Base-by-base conservation (phyloP, 768 basidiomycete species). In the Mycena amicta region DNA sequence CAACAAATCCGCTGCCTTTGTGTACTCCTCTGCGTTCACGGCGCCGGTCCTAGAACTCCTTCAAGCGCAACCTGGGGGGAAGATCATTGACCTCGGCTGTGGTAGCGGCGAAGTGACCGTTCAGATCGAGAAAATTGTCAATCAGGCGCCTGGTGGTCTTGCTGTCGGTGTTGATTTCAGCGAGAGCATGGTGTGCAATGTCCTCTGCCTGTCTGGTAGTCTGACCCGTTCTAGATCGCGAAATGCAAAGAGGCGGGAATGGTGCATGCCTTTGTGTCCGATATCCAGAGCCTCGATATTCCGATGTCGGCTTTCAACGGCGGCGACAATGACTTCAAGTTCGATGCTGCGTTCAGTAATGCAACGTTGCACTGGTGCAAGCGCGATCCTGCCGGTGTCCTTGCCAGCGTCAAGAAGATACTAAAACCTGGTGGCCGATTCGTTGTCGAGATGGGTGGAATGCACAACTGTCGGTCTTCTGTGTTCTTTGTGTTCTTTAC, bases 341-440 rank as follows among this genome's bases (percentile, higher is more conserved):
- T 86, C 61, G 89, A 93, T 66, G 86, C 84, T 0, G 87, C 89
- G 2, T 95, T 95, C 75, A 88, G 86, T 53, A 92, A 89, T 60
- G 90, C 93, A 0, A 79, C 82, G 3, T 68, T 95, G 60, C 93
- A 95, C 66, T 95, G 92, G 93, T 94, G 92, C 72, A 93, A 91
- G 70, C 74, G 75, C 4, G 77, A 88, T 63, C 93, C 93, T 1
- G 69, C 66, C 2, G 85, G 83, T 1, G 92, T 93, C 8, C 68
- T 93, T 11, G 71, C 77, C 15, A 80, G 84, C 50, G 80, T 82
- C n/a, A 82, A 81, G 66, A 77, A 74, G 45, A 72, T 88, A 11
- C 74, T 94, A 54, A 91, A 84, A 64, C 80, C 78, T 1, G 88
- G 89, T 0, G 92, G 92, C 2, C 76, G 87, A 22, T 83, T 93